These are phyloP conservation scores for Scalesia atractyloides DNA, from an alignment of 129 eudicot genomes.

Conservation along the genomic window DNA sequence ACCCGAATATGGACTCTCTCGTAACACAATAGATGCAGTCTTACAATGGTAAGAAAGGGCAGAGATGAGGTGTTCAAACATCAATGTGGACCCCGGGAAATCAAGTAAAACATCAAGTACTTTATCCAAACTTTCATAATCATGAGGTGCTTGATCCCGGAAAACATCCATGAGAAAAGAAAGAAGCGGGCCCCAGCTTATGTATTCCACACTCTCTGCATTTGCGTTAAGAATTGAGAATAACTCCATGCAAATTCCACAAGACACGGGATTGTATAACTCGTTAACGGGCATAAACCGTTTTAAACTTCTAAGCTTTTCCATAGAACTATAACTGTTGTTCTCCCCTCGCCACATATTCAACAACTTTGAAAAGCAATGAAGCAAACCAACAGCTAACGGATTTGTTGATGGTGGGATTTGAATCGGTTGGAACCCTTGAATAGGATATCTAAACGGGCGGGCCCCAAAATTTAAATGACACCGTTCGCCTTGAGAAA, in stretches of 20 bases:
- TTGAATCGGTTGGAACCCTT: slow-evolving; percentile 85
- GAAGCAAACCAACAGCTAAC: slow-evolving; percentile 57
- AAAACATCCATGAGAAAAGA: slow-evolving; percentile 75
- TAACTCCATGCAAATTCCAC: slow-evolving; percentile 75
- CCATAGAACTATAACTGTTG: slow-evolving; percentile 55
- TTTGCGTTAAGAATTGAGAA: slow-evolving; percentile 53
- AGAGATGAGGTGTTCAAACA: slow-evolving; percentile 60
- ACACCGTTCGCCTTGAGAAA: slow-evolving; percentile 95
- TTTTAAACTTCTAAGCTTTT: slow-evolving; percentile 71
- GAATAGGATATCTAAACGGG: slow-evolving; percentile 73
- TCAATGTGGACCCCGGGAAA: slow-evolving; percentile 54
- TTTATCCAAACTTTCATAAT: slow-evolving; percentile 73
- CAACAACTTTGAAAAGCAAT: slow-evolving; percentile 71
- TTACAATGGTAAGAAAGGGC: slow-evolving; percentile 84
- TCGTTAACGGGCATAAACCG: slow-evolving; percentile 77
- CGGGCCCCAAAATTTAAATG: slow-evolving; percentile 88
- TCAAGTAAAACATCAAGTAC: slow-evolving; percentile 73
- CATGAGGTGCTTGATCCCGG: slow-evolving; percentile 81
- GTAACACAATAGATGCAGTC: slow-evolving; percentile 60
- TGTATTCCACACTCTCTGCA: slow-evolving; percentile 63
- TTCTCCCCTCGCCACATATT: slow-evolving; percentile 65
- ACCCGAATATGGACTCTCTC: slow-evolving; percentile 97
- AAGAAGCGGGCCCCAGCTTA: slow-evolving; percentile 77
- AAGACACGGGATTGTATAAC: slow-evolving; percentile 70
- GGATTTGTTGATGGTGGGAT: slow-evolving; percentile 55